Conservation (phyloP, 495 filamentous ascomycete species). For the Cetradonia linearis region DNA sequence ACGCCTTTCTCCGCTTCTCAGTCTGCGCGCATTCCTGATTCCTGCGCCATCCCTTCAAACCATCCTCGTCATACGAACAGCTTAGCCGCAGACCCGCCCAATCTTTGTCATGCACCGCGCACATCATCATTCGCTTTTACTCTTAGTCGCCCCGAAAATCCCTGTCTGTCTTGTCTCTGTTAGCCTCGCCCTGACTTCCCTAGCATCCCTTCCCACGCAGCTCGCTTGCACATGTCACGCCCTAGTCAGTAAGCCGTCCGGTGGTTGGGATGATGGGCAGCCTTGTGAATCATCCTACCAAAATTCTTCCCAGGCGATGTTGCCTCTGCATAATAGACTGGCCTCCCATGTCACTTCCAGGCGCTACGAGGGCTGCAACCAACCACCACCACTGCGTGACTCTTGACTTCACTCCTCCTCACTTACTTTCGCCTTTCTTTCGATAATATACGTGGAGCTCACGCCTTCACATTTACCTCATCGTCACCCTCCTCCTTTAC, state of each 20-base stretch:
- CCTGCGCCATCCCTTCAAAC: conserved; percentile 1
- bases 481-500: conserved; percentile 6
- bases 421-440: neutral
- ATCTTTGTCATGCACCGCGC: conserved; percentile 17
- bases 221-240: conserved; percentile 17
- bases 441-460: conserved; percentile 3
- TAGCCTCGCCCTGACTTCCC: conserved; percentile 17
- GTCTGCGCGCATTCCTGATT: neutral
- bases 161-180: neutral
- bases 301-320: neutral
- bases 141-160: neutral
- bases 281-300: conserved; percentile 8
- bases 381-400: conserved; percentile 4
- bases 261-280: conserved; percentile 6
- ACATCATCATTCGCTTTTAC: conserved; percentile 15
- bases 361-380: conserved; percentile 11
- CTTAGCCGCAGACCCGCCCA: conserved; percentile 22
- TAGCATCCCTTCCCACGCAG: neutral
- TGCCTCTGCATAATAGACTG: conserved; percentile 8
- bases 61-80: conserved; percentile 16
- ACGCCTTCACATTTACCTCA: conserved; percentile 3
- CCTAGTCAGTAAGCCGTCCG: neutral
- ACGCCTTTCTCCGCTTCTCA: conserved; percentile 9
- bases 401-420: conserved; percentile 10
- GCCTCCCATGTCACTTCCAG: conserved; percentile 9